Conservation (phyloP, 2,329 filamentous ascomycete genomes). For the Exophiala xenobiotica region DNA sequence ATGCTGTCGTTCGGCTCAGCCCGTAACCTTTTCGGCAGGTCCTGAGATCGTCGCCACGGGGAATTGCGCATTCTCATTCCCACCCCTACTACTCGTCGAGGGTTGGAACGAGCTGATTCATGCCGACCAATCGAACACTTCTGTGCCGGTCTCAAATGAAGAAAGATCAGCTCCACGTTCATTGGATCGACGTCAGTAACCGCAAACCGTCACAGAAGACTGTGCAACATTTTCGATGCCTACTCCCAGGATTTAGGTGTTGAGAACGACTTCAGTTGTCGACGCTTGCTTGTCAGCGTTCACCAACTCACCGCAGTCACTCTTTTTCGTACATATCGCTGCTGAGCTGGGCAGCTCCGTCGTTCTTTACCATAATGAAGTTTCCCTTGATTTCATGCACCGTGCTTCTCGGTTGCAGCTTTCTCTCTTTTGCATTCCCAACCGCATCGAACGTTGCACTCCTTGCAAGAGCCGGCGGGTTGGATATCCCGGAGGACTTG, state of each 20-base stretch:
- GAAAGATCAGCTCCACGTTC: too few relatives aligned
- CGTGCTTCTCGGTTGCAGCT: neutral
- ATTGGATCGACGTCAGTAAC: neutral
- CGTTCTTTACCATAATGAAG: conserved; percentile 12
- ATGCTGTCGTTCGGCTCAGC: too few relatives aligned
- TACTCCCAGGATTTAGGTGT: neutral
- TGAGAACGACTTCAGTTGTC: neutral
- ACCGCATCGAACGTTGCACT: conserved; percentile 18
- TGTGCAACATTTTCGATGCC: neutral
- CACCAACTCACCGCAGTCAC: conserved; percentile 11
- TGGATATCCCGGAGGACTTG: conserved; percentile 14
- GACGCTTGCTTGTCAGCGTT: neutral
- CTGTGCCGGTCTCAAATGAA: neutral
- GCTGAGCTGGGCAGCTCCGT: neutral
- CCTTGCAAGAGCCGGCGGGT: conserved; percentile 12
- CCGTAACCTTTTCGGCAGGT: neutral
- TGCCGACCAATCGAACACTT: too few relatives aligned
- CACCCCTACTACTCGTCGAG: too few relatives aligned
- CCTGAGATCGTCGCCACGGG: neutral
- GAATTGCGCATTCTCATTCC: neutral
- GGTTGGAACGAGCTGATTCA: too few relatives aligned
- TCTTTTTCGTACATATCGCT: conserved; percentile 7
- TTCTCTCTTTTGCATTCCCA: conserved; percentile 8
- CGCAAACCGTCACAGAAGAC: neutral
- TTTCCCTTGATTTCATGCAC: conserved; percentile 2